Percentiles rank a stretch among this genome's conserved stretches.
Conservation (phyloP, 1,284 basidiomycete genomes). For the Ustilago cynodontis region DNA sequence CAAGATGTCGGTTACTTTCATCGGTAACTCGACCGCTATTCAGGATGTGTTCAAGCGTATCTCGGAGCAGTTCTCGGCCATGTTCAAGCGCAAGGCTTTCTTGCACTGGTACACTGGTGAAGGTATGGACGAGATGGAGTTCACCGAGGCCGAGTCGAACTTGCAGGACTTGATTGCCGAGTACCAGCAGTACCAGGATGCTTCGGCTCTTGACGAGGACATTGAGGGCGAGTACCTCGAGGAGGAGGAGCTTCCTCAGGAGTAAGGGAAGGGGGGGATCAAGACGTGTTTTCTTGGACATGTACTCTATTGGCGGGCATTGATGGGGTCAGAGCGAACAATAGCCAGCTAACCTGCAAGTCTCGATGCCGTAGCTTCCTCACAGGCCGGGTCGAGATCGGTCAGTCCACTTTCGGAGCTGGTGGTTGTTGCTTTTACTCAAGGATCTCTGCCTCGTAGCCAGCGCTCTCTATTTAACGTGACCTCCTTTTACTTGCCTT, state of each 20-base stretch:
- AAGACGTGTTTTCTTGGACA: conserved; percentile 2
- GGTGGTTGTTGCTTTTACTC: neutral
- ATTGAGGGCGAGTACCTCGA: conserved; percentile 69
- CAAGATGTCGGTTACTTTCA: conserved; percentile 70
- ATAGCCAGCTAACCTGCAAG: neutral
- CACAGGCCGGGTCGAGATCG: conserved; percentile 10
- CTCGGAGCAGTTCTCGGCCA: conserved; percentile 69
- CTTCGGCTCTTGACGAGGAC: conserved; percentile 72
- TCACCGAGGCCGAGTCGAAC: conserved; percentile 70
- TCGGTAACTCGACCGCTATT: conserved; percentile 70
- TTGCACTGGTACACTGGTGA: conserved; percentile 71
- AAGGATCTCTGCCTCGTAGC: conserved; percentile 3
- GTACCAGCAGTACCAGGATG: conserved; percentile 68
- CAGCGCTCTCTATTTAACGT: conserved; percentile 1
- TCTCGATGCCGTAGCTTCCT: conserved; percentile 13
- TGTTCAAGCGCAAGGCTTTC: conserved; percentile 71
- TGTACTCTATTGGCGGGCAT: conserved; percentile 5
- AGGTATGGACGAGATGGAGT: conserved; percentile 71
- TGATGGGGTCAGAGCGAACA: neutral
- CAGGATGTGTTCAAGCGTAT: conserved; percentile 68
- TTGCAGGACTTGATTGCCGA: conserved; percentile 72
- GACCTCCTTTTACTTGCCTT: conserved; percentile 5
- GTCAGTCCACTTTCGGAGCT: neutral
- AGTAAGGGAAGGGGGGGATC: conserved; percentile 22
- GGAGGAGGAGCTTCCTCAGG: conserved; percentile 57